These are phyloP conservation scores for Butyriboletus loyo DNA, from an alignment of 768 basidiomycete species.

Conservation along the genomic window DNA sequence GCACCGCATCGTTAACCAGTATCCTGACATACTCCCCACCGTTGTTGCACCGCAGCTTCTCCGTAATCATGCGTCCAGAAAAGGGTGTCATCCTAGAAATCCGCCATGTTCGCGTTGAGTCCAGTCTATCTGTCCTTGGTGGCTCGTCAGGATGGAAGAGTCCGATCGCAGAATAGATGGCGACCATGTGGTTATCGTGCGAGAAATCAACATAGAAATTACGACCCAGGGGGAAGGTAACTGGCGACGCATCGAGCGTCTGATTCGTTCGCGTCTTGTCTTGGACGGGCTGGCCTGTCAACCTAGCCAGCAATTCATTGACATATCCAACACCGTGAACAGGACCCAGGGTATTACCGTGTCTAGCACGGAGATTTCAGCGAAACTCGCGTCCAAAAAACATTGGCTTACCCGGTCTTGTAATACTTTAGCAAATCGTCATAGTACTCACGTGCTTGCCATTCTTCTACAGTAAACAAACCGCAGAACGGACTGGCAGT, in stretches of 20 bases:
- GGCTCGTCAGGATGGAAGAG: slow-evolving; percentile 39
- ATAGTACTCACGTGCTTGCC: slow-evolving; percentile 62
- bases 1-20: slow-evolving; percentile 74
- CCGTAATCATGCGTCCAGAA: slow-evolving; percentile 68
- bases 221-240: slow-evolving; percentile 71
- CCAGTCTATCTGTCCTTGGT: slow-evolving; percentile 14
- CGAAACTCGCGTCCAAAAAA: neutral
- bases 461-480: slow-evolving; percentile 66
- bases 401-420: slow-evolving; percentile 55
- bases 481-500: slow-evolving; percentile 63
- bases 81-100: slow-evolving; percentile 69
- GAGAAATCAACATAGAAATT: slow-evolving; percentile 78
- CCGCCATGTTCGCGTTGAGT: slow-evolving; percentile 45
- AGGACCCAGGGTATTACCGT: slow-evolving; percentile 66
- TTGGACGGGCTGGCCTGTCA: slow-evolving; percentile 59
- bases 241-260: slow-evolving; percentile 63
- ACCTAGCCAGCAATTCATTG: slow-evolving; percentile 83
- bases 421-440: slow-evolving; percentile 80
- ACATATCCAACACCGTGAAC: slow-evolving; percentile 85
- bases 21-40: slow-evolving; percentile 49
- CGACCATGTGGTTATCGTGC: slow-evolving; percentile 84
- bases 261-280: slow-evolving; percentile 76
- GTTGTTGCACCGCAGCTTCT: slow-evolving; percentile 53
- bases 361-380: slow-evolving; percentile 36
- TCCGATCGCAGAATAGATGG: slow-evolving; percentile 66